Conservation (phyloP, 805 yeast species). For the Diddensiella santjacobensis region DNA sequence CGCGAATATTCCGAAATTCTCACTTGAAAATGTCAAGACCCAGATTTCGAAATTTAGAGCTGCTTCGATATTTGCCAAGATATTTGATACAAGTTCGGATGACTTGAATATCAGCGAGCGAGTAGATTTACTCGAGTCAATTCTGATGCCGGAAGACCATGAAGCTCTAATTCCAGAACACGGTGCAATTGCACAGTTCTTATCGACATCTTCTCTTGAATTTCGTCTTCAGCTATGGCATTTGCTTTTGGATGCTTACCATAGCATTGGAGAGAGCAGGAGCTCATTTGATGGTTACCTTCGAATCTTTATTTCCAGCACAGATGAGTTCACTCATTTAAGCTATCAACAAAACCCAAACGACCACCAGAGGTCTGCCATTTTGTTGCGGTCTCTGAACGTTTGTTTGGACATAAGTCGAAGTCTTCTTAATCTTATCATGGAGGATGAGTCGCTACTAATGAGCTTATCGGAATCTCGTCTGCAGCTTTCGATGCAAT, state of each 20-base stretch:
- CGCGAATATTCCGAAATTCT: slow-evolving; percentile 54
- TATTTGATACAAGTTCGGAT: slow-evolving; percentile 32
- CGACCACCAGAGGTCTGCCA: slow-evolving; percentile 37
- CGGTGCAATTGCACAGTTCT: slow-evolving; percentile 55
- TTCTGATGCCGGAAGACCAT: slow-evolving; percentile 33
- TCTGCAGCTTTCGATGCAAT: slow-evolving; percentile 13
- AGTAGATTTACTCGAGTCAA: slow-evolving; percentile 30
- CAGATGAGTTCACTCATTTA: slow-evolving; percentile 35
- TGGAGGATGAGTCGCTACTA: slow-evolving; percentile 20
- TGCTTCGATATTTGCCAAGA: slow-evolving; percentile 56
- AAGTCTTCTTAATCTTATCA: slow-evolving; percentile 25
- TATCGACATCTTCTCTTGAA: slow-evolving; percentile 59
- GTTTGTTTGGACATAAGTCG: slow-evolving; percentile 50
- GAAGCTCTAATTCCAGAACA: slow-evolving; percentile 33
- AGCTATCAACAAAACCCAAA: slow-evolving; percentile 23
- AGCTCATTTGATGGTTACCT: slow-evolving; percentile 46
- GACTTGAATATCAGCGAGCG: neutral
- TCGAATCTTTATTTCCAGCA: slow-evolving; percentile 44
- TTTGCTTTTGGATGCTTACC: slow-evolving; percentile 57
- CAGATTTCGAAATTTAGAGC: slow-evolving; percentile 72
- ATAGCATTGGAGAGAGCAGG: slow-evolving; percentile 38
- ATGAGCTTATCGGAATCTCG: slow-evolving; percentile 10
- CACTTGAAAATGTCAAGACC: slow-evolving; percentile 45
- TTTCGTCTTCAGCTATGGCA: slow-evolving; percentile 74
- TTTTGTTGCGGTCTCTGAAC: slow-evolving; percentile 49